Evolutionary conservation across 306 rosid genomes (phyloP).

Genomic region (Vicia faba): DNA sequence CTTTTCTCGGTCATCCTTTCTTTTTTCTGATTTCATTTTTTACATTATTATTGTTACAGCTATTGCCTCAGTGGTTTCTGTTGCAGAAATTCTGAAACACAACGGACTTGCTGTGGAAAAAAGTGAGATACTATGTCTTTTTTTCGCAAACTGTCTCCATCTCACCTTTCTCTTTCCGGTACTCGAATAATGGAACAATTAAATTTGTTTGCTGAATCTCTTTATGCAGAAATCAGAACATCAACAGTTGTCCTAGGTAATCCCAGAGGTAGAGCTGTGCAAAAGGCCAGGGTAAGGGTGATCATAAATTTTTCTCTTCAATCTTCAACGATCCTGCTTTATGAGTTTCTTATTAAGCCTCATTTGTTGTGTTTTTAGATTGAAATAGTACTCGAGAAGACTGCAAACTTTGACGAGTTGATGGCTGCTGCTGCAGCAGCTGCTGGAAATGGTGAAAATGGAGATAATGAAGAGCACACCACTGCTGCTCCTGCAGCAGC

Average conservation of each 20-base stretch:
- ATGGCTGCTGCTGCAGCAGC: conserved; percentile 63
- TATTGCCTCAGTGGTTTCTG: conserved; percentile 77
- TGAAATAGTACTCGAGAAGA: conserved; percentile 72
- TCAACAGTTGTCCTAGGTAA: conserved; percentile 75
- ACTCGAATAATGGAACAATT: neutral
- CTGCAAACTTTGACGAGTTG: conserved; percentile 72
- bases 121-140: conserved; percentile 48
- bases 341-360: conserved; percentile 11
- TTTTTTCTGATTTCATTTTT: conserved; percentile 25
- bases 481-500: neutral
- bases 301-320: neutral
- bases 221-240: conserved; percentile 59
- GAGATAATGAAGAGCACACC: conserved; percentile 54
- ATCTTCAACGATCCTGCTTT: conserved; percentile 9
- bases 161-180: neutral
- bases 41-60: conserved; percentile 47
- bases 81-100: conserved; percentile 81
- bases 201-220: conserved; percentile 11
- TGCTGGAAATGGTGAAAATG: conserved; percentile 54
- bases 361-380: conserved; percentile 45
- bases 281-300: conserved; percentile 71
- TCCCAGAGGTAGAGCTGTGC: conserved; percentile 67
- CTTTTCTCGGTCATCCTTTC: neutral
- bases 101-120: conserved; percentile 78
- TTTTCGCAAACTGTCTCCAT: neutral